These are phyloP conservation scores for Tribonema minus DNA, from an alignment of 108 stramenopile species.

Conservation along the genomic window DNA sequence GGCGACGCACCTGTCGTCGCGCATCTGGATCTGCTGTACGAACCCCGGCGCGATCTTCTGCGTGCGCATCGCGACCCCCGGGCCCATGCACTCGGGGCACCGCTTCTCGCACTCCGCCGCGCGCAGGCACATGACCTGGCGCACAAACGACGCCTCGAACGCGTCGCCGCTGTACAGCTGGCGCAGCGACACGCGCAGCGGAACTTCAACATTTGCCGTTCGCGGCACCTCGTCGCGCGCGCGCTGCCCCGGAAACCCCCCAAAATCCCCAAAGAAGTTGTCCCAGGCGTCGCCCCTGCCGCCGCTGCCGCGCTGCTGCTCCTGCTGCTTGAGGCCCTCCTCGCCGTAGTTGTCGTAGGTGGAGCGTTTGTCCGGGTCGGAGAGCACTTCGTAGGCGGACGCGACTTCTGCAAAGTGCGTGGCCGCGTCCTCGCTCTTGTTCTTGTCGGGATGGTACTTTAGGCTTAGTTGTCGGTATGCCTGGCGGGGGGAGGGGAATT, in stretches of 20 bases:
- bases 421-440: slow-evolving; percentile 58
- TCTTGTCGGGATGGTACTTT: slow-evolving; percentile 94
- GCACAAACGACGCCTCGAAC: slow-evolving; percentile 80
- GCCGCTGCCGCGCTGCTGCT: slow-evolving; percentile 13
- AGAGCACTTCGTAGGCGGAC: slow-evolving; percentile 60
- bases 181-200: slow-evolving; percentile 78
- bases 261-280: slow-evolving; percentile 41
- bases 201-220: slow-evolving; percentile 77
- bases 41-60: slow-evolving; percentile 59
- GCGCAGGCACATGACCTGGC: slow-evolving; percentile 46
- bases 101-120: slow-evolving; percentile 47
- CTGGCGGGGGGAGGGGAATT: too few species aligned
- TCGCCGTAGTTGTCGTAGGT: slow-evolving; percentile 58
- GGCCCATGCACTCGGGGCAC: slow-evolving; percentile 44
- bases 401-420: slow-evolving; percentile 57
- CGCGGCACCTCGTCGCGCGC: slow-evolving; percentile 64
- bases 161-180: slow-evolving; percentile 84
- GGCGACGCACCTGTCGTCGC: slow-evolving; percentile 69
- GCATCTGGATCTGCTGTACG: slow-evolving; percentile 52
- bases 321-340: slow-evolving; percentile 55
- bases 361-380: slow-evolving; percentile 56
- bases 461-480: slow-evolving; percentile 87
- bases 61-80: slow-evolving; percentile 36
- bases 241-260: slow-evolving; percentile 66
- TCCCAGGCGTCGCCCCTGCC: slow-evolving; percentile 28